Percentiles rank a stretch among this genome's conserved stretches.
Conservation (phyloP, 371 early-diverging fungal genomes). For the Mucor lusitanicus region DNA sequence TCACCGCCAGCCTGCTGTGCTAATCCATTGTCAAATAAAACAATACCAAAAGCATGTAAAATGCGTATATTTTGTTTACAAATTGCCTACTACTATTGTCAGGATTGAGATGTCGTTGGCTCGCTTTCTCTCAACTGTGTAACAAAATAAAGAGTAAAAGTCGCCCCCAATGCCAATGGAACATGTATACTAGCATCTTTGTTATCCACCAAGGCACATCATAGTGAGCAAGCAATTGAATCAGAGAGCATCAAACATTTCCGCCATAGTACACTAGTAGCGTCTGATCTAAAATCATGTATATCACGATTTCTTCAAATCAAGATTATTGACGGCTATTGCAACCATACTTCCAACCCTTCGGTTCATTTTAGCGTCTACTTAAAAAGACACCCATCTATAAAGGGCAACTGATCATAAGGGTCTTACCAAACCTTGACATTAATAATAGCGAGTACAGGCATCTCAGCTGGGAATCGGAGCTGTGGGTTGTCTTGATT, state of each 20-base stretch:
- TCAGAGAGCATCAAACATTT: background rate
- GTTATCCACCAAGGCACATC: background rate
- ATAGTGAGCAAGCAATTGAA: too few relatives aligned
- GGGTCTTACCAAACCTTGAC: background rate
- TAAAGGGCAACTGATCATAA: background rate
- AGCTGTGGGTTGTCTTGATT: background rate
- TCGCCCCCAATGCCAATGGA: background rate
- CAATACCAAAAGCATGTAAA: background rate
- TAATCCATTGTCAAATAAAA: background rate
- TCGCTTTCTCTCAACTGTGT: background rate
- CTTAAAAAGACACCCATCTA: background rate
- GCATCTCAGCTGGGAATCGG: background rate
- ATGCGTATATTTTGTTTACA: background rate
- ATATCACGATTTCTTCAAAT: background rate
- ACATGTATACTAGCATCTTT: background rate
- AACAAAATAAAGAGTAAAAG: background rate
- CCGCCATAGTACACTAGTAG: background rate
- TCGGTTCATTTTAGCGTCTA: background rate
- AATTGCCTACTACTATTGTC: background rate
- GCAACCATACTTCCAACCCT: background rate
- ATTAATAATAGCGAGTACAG: background rate
- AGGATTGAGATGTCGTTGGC: background rate
- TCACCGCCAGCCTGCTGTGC: background rate
- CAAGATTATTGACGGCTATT: background rate
- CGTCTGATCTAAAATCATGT: background rate